These are phyloP conservation scores for Besnoitia besnoiti DNA, from an alignment of 169 alveolate species.

Conservation along the genomic window DNA sequence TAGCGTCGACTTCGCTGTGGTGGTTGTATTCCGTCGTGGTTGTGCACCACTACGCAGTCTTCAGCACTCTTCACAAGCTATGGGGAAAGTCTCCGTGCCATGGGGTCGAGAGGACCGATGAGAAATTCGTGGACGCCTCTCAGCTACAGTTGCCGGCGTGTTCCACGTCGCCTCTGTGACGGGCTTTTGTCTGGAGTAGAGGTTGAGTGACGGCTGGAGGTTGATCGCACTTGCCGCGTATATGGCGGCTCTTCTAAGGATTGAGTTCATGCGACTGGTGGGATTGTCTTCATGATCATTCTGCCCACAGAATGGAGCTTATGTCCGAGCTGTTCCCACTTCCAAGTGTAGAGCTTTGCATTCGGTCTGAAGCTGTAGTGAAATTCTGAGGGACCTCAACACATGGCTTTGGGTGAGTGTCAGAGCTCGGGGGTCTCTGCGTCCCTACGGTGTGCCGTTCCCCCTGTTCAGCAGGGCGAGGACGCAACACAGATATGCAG, in stretches of 20 bases:
- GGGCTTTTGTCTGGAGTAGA: not conserved
- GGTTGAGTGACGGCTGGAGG: conserved; percentile 41
- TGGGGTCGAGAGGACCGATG: conserved; percentile 49
- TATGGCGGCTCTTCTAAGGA: conserved; percentile 38
- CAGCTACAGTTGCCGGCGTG: not conserved
- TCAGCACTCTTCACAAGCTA: conserved; percentile 32
- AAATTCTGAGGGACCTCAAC: not conserved
- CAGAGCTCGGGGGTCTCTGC: conserved; percentile 46
- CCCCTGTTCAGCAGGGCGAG: not conserved
- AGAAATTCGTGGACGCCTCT: conserved; percentile 28
- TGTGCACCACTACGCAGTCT: not conserved
- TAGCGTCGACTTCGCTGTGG: not conserved
- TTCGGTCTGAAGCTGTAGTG: not conserved
- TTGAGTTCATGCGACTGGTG: conserved; percentile 50
- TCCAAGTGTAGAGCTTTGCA: not conserved
- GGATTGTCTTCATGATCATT: not conserved
- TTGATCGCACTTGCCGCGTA: conserved; percentile 37
- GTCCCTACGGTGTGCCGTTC: conserved; percentile 24
- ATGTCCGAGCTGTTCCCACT: conserved; percentile 49
- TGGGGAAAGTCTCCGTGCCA: conserved; percentile 69
- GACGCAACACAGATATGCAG: conserved; percentile 8
- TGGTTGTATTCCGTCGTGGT: not conserved
- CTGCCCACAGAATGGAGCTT: conserved; percentile 61
- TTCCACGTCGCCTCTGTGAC: conserved; percentile 40
- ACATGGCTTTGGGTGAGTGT: not conserved